A percentile compares a stretch with the other conserved stretches of the same genome.
phyloP scores from a whole-genome alignment of 2,329 filamentous ascomycete genomes.

The Colletotrichum eremochloae region DNA sequence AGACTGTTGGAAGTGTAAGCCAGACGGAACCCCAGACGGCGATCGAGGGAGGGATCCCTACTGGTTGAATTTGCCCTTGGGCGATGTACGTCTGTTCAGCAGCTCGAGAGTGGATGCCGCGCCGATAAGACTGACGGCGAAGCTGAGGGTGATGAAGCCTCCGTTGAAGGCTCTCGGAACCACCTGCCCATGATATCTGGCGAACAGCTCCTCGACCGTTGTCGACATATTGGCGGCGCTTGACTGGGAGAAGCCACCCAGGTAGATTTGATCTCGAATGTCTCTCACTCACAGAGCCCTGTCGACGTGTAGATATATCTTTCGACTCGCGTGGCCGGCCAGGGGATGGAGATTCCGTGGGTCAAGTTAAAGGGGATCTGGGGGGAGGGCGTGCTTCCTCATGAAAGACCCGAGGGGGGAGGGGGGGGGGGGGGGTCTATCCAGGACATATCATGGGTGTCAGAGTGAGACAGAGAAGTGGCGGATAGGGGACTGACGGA shows the following conservation, averaged over 20 bases:
- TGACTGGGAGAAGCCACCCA: slow-evolving; percentile 24
- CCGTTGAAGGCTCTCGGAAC: slow-evolving; percentile 65
- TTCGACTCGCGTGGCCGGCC: slow-evolving; percentile 27
- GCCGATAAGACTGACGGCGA: slow-evolving; percentile 82
- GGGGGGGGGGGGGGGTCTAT: background rate
- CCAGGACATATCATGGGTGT: slow-evolving; percentile 39
- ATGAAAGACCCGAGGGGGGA: slow-evolving; percentile 2
- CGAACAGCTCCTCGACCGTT: slow-evolving; percentile 49
- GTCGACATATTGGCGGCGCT: slow-evolving; percentile 33
- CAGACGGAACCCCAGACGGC: background rate
- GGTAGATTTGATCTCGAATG: slow-evolving; percentile 27
- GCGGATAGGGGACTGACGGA: slow-evolving; percentile 26
- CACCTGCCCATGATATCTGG: slow-evolving; percentile 58
- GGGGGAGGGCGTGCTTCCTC: slow-evolving; percentile 15
- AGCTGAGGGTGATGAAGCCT: slow-evolving; percentile 79
- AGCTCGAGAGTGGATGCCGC: slow-evolving; percentile 85
- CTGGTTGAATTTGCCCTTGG: slow-evolving; percentile 78
- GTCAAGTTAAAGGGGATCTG: slow-evolving; percentile 18
- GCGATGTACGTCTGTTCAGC: slow-evolving; percentile 80
- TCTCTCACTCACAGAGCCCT: slow-evolving; percentile 25
- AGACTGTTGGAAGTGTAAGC: slow-evolving; percentile 58
- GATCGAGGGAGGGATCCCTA: slow-evolving; percentile 53
- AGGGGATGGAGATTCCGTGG: slow-evolving; percentile 16
- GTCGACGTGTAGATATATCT: slow-evolving; percentile 29
- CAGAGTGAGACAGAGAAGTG: slow-evolving; percentile 36